Conservation (phyloP, 805 yeast genomes). For the Babjeviella inositovora region DNA sequence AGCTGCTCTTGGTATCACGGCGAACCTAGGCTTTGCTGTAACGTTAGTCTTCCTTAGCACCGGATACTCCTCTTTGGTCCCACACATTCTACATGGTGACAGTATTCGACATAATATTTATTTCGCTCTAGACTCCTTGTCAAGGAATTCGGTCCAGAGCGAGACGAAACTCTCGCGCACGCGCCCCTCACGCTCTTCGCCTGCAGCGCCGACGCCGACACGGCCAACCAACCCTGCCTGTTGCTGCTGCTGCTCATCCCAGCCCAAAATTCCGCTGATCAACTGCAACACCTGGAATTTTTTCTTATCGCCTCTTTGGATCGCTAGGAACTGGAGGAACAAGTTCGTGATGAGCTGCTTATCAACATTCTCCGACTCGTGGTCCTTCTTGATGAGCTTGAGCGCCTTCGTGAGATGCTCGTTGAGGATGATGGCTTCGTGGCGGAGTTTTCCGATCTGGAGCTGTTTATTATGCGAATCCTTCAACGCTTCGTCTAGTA, state of each 20-base stretch:
- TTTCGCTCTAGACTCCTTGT: constrained; percentile 40
- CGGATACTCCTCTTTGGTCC: no score
- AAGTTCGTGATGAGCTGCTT: constrained; percentile 80
- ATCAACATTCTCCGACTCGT: constrained; percentile 67
- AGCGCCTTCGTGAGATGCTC: constrained; percentile 93
- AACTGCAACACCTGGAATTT: constrained; percentile 84
- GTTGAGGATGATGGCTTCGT: constrained; percentile 84
- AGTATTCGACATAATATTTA: no score
- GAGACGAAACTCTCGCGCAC: constrained; percentile 41
- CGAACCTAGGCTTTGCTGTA: no score
- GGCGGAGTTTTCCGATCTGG: constrained; percentile 79
- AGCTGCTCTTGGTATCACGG: no score
- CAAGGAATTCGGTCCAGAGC: constrained; percentile 68
- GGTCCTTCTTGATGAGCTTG: constrained; percentile 64
- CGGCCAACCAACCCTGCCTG: constrained; percentile 55
- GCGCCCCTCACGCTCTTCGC: constrained; percentile 2
- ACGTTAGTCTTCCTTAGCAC: no score
- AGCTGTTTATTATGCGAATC: constrained; percentile 45
- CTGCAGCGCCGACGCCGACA: constrained; percentile 3
- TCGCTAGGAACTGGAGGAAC: constrained; percentile 65
- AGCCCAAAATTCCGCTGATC: constrained; percentile 66
- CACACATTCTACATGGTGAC: no score
- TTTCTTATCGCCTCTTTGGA: constrained; percentile 88
- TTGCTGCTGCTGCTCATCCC: constrained; percentile 72
- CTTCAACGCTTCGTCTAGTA: constrained; percentile 35